Percentiles rank a stretch among this genome's conserved stretches.
Conservation (phyloP, 768 basidiomycete species). For the Agaricus sinodeliciosus region DNA sequence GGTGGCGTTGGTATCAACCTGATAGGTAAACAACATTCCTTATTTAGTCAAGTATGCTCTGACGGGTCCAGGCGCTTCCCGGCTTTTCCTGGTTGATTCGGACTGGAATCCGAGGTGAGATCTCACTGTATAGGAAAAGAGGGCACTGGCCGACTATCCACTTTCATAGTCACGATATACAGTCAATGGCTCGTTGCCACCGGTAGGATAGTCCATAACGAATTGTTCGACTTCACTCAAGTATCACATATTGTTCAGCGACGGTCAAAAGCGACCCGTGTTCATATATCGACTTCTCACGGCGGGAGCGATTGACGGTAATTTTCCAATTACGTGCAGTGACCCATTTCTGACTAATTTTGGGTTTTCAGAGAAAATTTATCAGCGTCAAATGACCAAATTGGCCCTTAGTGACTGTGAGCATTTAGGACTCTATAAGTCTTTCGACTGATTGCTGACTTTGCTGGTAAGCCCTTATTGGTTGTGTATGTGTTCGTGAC, state of each 20-base stretch:
- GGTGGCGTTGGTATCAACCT: conserved; percentile 94
- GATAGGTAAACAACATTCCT: conserved; percentile 45
- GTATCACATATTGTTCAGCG: conserved; percentile 36
- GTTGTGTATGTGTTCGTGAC: conserved; percentile 26
- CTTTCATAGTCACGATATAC: conserved; percentile 69
- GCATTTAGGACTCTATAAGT: not conserved
- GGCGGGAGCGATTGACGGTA: conserved; percentile 86
- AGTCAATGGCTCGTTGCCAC: conserved; percentile 97
- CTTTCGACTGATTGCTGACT: not conserved
- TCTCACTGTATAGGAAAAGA: not conserved
- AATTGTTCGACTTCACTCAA: not conserved
- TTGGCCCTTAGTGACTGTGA: conserved; percentile 81
- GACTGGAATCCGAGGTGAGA: conserved; percentile 89
- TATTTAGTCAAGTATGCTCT: not conserved
- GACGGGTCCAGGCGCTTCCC: conserved; percentile 58
- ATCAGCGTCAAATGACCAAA: conserved; percentile 92
- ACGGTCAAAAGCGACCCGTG: conserved; percentile 90
- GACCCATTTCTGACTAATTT: conserved; percentile 1
- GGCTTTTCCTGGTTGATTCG: conserved; percentile 80
- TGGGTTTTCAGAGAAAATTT: conserved; percentile 68
- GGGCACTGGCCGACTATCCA: not conserved
- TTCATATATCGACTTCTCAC: conserved; percentile 87
- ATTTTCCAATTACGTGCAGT: conserved; percentile 4
- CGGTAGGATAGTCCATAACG: conserved; percentile 38
- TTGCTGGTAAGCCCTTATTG: conserved; percentile 54